Conservation (phyloP, 768 basidiomycete species). For the Favolaschia claudopus region DNA sequence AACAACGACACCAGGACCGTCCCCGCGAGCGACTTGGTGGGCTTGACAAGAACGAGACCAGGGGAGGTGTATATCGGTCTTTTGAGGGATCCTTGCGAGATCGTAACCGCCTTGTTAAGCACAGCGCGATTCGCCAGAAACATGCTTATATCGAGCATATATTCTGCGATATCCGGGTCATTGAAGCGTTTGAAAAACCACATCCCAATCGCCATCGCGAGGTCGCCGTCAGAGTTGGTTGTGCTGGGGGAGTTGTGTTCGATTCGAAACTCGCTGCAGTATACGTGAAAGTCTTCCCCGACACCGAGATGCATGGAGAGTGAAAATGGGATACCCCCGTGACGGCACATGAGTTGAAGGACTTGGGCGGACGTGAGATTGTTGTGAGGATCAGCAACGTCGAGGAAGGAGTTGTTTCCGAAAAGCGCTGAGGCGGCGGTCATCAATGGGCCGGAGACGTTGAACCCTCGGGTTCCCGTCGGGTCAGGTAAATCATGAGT, state of each 20-base stretch:
- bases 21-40: background rate
- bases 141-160: conserved; percentile 6
- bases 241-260: too few species aligned
- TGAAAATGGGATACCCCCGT: background rate
- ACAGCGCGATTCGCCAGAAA: background rate
- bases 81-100: background rate
- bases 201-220: background rate
- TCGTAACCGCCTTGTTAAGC: background rate
- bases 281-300: too few species aligned
- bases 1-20: background rate
- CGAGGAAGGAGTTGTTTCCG: conserved; percentile 3
- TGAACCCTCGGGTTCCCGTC: background rate
- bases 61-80: background rate
- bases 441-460: background rate
- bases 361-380: background rate
- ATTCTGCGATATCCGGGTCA: background rate
- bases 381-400: background rate
- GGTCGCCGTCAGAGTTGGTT: too few species aligned
- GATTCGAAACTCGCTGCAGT: too few species aligned
- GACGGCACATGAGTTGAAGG: background rate
- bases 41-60: background rate
- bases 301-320: background rate
- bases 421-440: background rate
- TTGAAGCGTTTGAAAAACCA: conserved; percentile 1
- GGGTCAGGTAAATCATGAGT: too few species aligned